These are phyloP conservation scores for Gnetum montanum DNA, from an alignment of 75 land plant species.

Conservation along the genomic window DNA sequence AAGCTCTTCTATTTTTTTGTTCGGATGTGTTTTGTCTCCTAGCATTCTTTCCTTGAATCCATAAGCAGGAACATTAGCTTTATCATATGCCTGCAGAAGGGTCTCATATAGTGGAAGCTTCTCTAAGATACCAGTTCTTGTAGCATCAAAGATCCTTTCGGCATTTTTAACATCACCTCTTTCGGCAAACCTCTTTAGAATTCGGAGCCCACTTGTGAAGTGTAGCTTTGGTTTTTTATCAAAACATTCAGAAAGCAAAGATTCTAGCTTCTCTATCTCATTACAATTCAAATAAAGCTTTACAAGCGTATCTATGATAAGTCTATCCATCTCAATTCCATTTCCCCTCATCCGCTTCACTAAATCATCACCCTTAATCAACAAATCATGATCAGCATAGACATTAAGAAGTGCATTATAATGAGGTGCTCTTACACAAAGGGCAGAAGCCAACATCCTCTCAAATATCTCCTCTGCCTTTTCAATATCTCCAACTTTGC, in stretches of 20 bases:
- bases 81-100: constrained; percentile 50
- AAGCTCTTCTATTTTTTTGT: constrained; percentile 13
- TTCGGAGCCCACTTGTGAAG: constrained; percentile 16
- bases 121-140: constrained; percentile 21
- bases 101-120: constrained; percentile 16
- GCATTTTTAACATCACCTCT: constrained; percentile 53
- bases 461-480: constrained; percentile 48
- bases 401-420: constrained; percentile 28
- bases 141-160: constrained; percentile 40
- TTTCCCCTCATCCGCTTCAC: constrained; percentile 24
- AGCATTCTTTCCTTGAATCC: constrained; percentile 61
- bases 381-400: constrained; percentile 30
- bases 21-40: constrained; percentile 43
- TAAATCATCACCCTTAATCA: constrained; percentile 39
- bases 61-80: constrained; percentile 50
- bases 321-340: constrained; percentile 12
- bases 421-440: constrained; percentile 10
- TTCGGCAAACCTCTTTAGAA: constrained; percentile 39
- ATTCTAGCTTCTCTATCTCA: constrained; percentile 43
- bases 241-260: constrained; percentile 19
- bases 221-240: constrained; percentile 22
- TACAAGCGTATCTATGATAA: constrained; percentile 32
- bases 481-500: constrained; percentile 46
- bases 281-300: constrained; percentile 29
- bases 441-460: constrained; percentile 13